A percentile compares a stretch with the other conserved stretches of the same genome.
phyloP scores from a whole-genome alignment of 805 yeast species.

The Starmerella khaoyaiensis region DNA sequence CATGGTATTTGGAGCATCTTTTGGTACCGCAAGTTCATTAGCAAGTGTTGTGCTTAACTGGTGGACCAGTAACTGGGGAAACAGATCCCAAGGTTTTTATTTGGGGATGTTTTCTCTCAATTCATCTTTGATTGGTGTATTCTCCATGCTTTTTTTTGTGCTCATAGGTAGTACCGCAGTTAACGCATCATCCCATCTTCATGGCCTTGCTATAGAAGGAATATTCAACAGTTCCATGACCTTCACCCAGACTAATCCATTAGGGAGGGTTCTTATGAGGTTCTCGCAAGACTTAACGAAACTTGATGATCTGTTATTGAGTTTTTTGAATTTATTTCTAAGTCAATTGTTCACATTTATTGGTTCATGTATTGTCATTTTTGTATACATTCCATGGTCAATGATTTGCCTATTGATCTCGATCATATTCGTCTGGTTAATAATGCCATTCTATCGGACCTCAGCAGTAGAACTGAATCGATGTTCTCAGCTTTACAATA shows the following conservation, averaged over 20 bases:
- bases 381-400: constrained; percentile 54
- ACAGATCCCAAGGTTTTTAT: too few relatives aligned
- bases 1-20: constrained; percentile 6
- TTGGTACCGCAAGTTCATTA: constrained; percentile 35
- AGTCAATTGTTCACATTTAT: constrained; percentile 37
- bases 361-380: constrained; percentile 52
- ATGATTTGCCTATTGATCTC: constrained; percentile 52
- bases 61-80: constrained; percentile 57
- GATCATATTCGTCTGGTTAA: constrained; percentile 32
- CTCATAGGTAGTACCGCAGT: too few relatives aligned
- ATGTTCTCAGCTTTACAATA: constrained; percentile 55
- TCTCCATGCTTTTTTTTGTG: too few relatives aligned
- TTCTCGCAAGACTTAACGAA: constrained; percentile 79
- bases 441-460: constrained; percentile 41
- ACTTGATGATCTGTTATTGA: constrained; percentile 56
- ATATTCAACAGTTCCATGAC: constrained; percentile 69
- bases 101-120: too few relatives aligned
- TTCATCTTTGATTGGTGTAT: too few relatives aligned
- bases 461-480: constrained; percentile 62
- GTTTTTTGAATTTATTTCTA: constrained; percentile 23
- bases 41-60: constrained; percentile 41
- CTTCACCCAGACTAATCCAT: constrained; percentile 69
- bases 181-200: too few relatives aligned
- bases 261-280: constrained; percentile 71
- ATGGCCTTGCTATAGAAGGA: too few relatives aligned